Base-by-base conservation (phyloP, 768 basidiomycete genomes). In the Termitomyces sp. region DNA sequence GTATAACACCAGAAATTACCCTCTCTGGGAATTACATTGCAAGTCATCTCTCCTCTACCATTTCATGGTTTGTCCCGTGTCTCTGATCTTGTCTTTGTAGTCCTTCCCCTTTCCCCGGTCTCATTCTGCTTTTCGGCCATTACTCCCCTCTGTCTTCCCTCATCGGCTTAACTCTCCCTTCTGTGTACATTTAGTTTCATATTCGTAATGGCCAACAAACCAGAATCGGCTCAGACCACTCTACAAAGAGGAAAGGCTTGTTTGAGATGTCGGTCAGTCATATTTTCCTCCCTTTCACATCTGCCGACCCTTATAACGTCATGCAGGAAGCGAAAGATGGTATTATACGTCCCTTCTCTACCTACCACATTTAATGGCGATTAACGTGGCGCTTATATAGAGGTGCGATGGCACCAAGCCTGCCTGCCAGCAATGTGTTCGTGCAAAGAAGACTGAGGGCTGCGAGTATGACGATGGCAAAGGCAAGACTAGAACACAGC, bases 401-500 rank as follows among this genome's bases (percentile, higher is more conserved):
- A 79, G 87, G 71, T 92, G 90, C 67, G 90, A 91, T 65, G 90
- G 88, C 60, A 65, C 65, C 47, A 90, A 88, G 68, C 90, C 90
- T 30, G 79, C 87, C 13, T 92, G 90, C 60, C 86, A 87, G 61
- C 90, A 92, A 66, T 92, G 90, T 66, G 74, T 76, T 30, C 84
- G 86, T 53, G 88, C 88, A 44, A 91, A 91, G 78, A 90, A 90
- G 68, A 75, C 74, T 52, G 87, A 90, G 3, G 74, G 68, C 11
- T 92, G 90, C 70, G 87, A 88, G 65, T 92, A 91, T 68, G 90
- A 92, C 63, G 90, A 92, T 70, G 90, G 90, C 26, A 89, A 87
- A 74, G 87, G 87, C 50, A 91, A 90, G 75, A 90, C 88, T 46
- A 79, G 88, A 60, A 91, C 90, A 0, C 89, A 91, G 65, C 69